phyloP scores from a whole-genome alignment of 768 basidiomycete species.

The Tylopilus intermedius region DNA sequence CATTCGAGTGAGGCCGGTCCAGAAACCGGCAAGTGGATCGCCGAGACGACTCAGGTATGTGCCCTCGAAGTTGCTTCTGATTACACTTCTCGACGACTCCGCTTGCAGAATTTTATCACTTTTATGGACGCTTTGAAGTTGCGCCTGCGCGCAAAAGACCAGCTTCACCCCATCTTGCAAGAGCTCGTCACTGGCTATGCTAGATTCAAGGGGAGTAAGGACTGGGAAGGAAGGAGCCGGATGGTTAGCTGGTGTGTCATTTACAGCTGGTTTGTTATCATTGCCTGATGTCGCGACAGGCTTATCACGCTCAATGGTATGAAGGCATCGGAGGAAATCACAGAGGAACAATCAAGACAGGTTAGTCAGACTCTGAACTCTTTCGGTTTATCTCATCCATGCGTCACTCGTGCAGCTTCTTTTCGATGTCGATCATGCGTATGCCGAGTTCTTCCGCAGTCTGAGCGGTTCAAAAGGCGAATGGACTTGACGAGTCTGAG shows the following conservation, averaged over 20 bases:
- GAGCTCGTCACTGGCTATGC: conserved; percentile 95
- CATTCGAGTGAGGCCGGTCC: conserved; percentile 90
- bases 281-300: conserved; percentile 39
- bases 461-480: conserved; percentile 41
- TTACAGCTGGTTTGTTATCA: background rate
- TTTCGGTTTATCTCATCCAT: background rate
- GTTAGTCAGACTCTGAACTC: conserved; percentile 33
- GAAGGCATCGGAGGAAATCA: conserved; percentile 94
- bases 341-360: conserved; percentile 92
- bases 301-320: conserved; percentile 94
- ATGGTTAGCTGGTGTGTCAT: conserved; percentile 83
- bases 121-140: conserved; percentile 98
- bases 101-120: conserved; percentile 86
- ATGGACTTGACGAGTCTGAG: conserved; percentile 13
- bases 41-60: conserved; percentile 89
- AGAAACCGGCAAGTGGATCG: conserved; percentile 95
- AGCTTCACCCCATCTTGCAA: conserved; percentile 89
- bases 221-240: conserved; percentile 89
- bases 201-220: conserved; percentile 88
- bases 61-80: background rate
- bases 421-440: conserved; percentile 97
- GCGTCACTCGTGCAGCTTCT: conserved; percentile 50
- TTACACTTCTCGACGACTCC: background rate
- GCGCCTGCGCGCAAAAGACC: conserved; percentile 92
- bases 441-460: conserved; percentile 87